Conservation (phyloP, 2,329 filamentous ascomycete species). For the Pezicula radicicola region DNA sequence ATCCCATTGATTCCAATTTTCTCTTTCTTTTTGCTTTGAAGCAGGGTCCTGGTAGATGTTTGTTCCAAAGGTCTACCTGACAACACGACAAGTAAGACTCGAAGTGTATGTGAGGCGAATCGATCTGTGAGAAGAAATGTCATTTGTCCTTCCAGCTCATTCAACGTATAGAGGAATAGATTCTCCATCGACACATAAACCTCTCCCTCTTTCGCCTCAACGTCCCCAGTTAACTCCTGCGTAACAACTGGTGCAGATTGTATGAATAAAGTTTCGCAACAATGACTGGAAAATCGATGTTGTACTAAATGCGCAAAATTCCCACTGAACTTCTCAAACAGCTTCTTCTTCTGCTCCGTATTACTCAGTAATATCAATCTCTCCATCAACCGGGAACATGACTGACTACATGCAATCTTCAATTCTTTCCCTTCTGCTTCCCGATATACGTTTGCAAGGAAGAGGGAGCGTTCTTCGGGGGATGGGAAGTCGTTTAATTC, state of each 20-base stretch:
- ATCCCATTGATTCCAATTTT: slow-evolving; percentile 62
- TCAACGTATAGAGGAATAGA: slow-evolving; percentile 76
- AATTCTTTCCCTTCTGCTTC: slow-evolving; percentile 91
- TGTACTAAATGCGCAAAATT: slow-evolving; percentile 89
- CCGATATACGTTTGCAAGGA: slow-evolving; percentile 77
- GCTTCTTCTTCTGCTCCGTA: slow-evolving; percentile 74
- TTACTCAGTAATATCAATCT: slow-evolving; percentile 80
- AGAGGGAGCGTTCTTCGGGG: slow-evolving; percentile 67
- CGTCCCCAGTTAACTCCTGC: slow-evolving; percentile 58
- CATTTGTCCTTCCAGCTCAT: slow-evolving; percentile 84
- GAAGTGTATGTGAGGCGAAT: slow-evolving; percentile 87
- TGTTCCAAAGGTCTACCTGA: slow-evolving; percentile 78
- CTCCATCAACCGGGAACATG: slow-evolving; percentile 91
- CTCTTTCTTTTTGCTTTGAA: slow-evolving; percentile 93
- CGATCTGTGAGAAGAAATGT: slow-evolving; percentile 75
- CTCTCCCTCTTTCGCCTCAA: slow-evolving; percentile 41
- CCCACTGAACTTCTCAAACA: slow-evolving; percentile 82
- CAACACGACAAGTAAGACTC: slow-evolving; percentile 81
- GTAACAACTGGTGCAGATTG: slow-evolving; percentile 77
- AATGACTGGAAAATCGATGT: slow-evolving; percentile 96
- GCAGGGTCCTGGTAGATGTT: slow-evolving; percentile 63
- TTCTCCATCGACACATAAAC: slow-evolving; percentile 71
- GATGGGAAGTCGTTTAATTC: slow-evolving; percentile 85
- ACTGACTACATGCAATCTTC: slow-evolving; percentile 94
- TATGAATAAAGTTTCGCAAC: slow-evolving; percentile 90